Percentiles rank a stretch among this genome's conserved stretches.
These are phyloP conservation scores for Ricinus communis DNA, from an alignment of 345 rosid genomes.

Conservation along the genomic window DNA sequence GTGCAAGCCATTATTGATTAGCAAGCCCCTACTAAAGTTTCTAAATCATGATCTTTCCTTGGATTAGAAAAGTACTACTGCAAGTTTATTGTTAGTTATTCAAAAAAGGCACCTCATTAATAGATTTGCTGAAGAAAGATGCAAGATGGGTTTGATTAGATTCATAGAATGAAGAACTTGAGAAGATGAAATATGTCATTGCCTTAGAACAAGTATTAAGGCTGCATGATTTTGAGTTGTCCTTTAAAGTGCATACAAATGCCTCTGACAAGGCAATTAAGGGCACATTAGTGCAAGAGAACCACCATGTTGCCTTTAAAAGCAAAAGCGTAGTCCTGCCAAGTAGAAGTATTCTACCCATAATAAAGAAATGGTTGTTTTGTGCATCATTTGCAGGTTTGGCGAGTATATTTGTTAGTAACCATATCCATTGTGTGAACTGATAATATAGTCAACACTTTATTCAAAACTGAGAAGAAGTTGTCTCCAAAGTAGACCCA, in stretches of 20 bases:
- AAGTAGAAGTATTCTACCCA: neutral
- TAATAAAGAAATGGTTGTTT: neutral
- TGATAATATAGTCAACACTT: neutral
- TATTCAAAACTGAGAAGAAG: neutral
- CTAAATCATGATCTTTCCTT: neutral
- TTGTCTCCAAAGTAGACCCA: neutral
- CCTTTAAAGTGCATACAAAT: neutral
- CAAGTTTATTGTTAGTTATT: neutral
- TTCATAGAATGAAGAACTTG: neutral
- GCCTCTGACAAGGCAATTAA: neutral
- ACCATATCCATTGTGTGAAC: neutral
- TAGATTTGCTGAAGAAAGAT: neutral
- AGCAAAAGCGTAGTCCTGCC: neutral
- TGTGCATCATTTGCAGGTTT: too few relatives aligned
- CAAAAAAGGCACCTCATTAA: neutral
- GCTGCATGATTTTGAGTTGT: neutral
- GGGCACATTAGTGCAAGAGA: neutral
- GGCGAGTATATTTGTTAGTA: too few relatives aligned
- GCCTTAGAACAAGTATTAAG: neutral
- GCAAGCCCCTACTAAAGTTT: neutral
- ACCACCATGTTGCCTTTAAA: neutral
- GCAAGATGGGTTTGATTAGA: neutral
- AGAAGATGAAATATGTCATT: neutral
- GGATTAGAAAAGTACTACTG: neutral
- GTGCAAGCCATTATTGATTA: neutral